Conservation (phyloP, 2,329 filamentous ascomycete species). For the Phoma sp. region DNA sequence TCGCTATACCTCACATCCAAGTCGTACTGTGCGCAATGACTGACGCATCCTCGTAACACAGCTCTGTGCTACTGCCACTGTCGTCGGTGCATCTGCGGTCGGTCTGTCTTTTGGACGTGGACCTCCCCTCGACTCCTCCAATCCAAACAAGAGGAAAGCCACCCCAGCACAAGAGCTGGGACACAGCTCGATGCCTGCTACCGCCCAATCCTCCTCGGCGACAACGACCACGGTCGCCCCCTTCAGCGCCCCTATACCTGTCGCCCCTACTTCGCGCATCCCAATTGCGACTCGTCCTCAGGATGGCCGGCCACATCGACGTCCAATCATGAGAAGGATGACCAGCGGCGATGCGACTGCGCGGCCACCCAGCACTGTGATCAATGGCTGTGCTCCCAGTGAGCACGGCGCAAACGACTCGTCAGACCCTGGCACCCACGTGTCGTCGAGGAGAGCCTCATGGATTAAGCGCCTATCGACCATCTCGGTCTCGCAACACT, state of each 20-base stretch:
- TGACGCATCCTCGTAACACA: slow-evolving; percentile 51
- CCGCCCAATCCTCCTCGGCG: slow-evolving; percentile 34
- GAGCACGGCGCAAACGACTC: slow-evolving; percentile 32
- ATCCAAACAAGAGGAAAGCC: slow-evolving; percentile 48
- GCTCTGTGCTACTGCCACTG: slow-evolving; percentile 69
- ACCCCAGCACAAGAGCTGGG: slow-evolving; percentile 42
- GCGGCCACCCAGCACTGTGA: slow-evolving; percentile 25
- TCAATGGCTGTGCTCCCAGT: slow-evolving; percentile 28
- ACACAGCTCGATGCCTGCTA: slow-evolving; percentile 36
- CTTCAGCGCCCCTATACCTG: slow-evolving; percentile 33
- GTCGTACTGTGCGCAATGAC: slow-evolving; percentile 42
- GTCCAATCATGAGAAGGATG: slow-evolving; percentile 42
- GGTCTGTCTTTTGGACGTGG: slow-evolving; percentile 64
- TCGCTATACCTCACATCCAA: slow-evolving; percentile 26
- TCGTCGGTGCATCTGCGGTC: slow-evolving; percentile 64
- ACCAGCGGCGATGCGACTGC: slow-evolving; percentile 36
- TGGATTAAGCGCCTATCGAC: slow-evolving; percentile 77
- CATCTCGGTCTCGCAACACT: slow-evolving; percentile 69
- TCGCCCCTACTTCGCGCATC: slow-evolving; percentile 33
- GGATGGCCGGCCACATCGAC: slow-evolving; percentile 39
- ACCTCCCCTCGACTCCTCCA: slow-evolving; percentile 46
- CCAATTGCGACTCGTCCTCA: slow-evolving; percentile 35
- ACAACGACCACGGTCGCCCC: slow-evolving; percentile 31
- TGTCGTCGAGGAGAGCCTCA: slow-evolving; percentile 57
- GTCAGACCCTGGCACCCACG: slow-evolving; percentile 28